These are phyloP conservation scores for Ilex aquifolium DNA, from an alignment of 257 asterid species.

Conservation along the genomic window DNA sequence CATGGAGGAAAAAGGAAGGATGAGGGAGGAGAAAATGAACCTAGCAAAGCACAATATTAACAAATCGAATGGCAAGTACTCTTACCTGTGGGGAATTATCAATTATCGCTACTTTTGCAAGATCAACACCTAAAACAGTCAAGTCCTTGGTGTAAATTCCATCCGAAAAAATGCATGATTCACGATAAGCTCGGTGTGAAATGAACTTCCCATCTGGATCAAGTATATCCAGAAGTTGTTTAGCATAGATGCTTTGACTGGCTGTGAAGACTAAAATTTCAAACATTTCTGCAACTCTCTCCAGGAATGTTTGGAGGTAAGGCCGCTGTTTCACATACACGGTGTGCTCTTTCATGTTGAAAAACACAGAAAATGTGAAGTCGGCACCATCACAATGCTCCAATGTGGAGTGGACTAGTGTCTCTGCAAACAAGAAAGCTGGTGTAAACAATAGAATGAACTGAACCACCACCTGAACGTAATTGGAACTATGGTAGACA, in stretches of 20 bases:
- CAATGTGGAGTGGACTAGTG: conserved; percentile 90
- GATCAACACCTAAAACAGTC: conserved; percentile 89
- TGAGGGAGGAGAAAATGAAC: too few relatives aligned
- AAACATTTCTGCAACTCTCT: conserved; percentile 83
- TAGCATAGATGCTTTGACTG: conserved; percentile 92
- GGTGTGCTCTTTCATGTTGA: conserved; percentile 77
- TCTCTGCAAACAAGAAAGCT: conserved; percentile 53
- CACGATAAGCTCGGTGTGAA: conserved; percentile 87
- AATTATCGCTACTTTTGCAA: conserved; percentile 81
- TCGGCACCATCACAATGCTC: conserved; percentile 76
- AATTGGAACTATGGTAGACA: neutral
- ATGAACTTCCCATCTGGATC: conserved; percentile 83
- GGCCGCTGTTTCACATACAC: conserved; percentile 91
- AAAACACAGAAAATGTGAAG: conserved; percentile 81
- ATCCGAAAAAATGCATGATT: conserved; percentile 76
- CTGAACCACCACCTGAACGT: conserved; percentile 3
- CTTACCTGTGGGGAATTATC: conserved; percentile 95
- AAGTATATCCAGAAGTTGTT: conserved; percentile 74
- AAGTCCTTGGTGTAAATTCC: conserved; percentile 80
- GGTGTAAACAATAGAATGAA: conserved; percentile 10
- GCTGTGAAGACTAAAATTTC: conserved; percentile 90
- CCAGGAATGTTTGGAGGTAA: conserved; percentile 62
- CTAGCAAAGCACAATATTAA: neutral
- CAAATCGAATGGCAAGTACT: neutral
- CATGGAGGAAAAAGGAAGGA: too few relatives aligned